Conservation (phyloP, 352 stramenopile species). For the Thalassiosira sp. region DNA sequence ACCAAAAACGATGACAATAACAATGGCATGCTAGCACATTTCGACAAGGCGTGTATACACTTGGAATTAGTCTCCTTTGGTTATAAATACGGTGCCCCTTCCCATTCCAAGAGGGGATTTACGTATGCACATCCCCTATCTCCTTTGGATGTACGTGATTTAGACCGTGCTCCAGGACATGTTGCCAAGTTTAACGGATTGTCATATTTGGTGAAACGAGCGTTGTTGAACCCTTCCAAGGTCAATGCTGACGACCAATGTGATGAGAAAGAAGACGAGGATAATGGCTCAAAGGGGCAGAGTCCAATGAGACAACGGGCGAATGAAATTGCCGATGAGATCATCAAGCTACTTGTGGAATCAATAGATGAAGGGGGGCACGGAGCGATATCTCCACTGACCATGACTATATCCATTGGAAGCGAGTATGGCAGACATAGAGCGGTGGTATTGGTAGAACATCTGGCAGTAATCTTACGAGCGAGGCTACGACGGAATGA, state of each 20-base stretch:
- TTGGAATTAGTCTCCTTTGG: conserved; percentile 74
- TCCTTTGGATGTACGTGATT: conserved; percentile 60
- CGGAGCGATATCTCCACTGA: conserved; percentile 64
- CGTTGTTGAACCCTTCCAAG: conserved; percentile 44
- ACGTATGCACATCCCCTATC: conserved; percentile 59
- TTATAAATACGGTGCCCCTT: conserved; percentile 66
- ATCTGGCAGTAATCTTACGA: conserved; percentile 55
- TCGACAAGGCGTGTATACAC: conserved; percentile 74
- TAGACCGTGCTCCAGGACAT: conserved; percentile 52
- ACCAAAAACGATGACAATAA: conserved; percentile 12
- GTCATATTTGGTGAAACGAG: conserved; percentile 63
- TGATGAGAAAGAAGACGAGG: not conserved
- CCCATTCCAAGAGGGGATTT: conserved; percentile 47
- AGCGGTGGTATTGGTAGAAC: conserved; percentile 69
- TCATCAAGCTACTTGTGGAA: conserved; percentile 51
- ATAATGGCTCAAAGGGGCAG: not conserved
- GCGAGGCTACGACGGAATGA: conserved; percentile 47
- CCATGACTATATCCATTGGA: conserved; percentile 72
- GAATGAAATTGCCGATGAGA: conserved; percentile 54
- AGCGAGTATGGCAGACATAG: conserved; percentile 69
- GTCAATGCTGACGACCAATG: not conserved
- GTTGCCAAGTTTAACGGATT: conserved; percentile 68
- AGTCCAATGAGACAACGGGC: conserved; percentile 45
- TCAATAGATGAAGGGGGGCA: conserved; percentile 66
- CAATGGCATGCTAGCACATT: conserved; percentile 48